Base-by-base conservation (phyloP, 129 eudicot species). In the Cynara cardunculus region DNA sequence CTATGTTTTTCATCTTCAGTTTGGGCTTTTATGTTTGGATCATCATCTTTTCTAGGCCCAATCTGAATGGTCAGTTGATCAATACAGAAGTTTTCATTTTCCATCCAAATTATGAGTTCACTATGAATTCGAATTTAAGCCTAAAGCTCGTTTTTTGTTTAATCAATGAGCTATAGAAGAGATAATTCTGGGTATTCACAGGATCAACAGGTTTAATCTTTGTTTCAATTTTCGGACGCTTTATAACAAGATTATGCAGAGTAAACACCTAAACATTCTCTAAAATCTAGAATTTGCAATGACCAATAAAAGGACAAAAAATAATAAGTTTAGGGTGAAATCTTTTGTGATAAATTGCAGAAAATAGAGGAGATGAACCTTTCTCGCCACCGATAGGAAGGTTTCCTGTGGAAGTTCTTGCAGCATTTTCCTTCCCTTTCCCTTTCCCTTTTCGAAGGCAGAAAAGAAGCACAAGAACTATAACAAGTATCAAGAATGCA, bases 391-490 rank as follows among this genome's bases (percentile, higher is more conserved):
- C 78, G 78, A 73, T 82, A 80, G 93, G 88, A 74, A 86, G 90
- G 72, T 80, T 83, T 73, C 85, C 91, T 32, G 85, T 77, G 73
- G 94, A 86, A 76, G 87, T 77, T 81, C 85, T 87, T 49, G 84
- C 56, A 72, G 49, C 79, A 28, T 64, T 75, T 74, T 85, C 86
- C 70, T 91, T 90, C 83, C 72, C 80, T 84, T 89, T 90, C 83
- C 72, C 80, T 84, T 89, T 90, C 35, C 89, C 80, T 85, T 85
- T 90, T 1, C 86, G 59, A 72, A 82, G 59, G 89, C 90, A 92
- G 67, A 89, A 84, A 30, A 92, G 77, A 79, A 90, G 87, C 44
- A 81, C 86, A 80, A 95, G 86, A 31, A 89, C 71, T 27, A 76
- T 79, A 76, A 95, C 24, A n/a, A 88, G 67, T 81, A 81, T 79